Base-by-base conservation (phyloP, 2,329 filamentous ascomycete species). In the Mycogone perniciosa region DNA sequence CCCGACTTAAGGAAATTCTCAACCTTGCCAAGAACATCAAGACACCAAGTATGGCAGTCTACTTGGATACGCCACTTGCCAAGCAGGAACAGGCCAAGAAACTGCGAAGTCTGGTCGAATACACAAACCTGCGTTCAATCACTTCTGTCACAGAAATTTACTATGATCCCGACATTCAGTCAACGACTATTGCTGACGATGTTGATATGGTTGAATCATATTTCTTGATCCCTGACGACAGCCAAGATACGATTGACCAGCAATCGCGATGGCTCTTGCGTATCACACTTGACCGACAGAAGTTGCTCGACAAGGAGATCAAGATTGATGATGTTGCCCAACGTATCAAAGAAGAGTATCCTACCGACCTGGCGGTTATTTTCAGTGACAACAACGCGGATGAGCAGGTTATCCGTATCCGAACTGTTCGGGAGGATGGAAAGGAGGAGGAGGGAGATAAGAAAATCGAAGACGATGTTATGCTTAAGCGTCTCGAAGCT, bases 371-470 rank as follows among this genome's bases (percentile, higher is more conserved):
- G 60, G 89, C 89, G 10, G 85, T 99, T 58, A 91, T 99, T 54
- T 96, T 95, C 76, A 96, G 90, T 70, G 93, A 99, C 69, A 93
- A 96, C 76, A 99, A 99, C 68, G 91, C 92, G 7, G 91, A 96
- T 57, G 85, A 95, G 66, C 90, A 95, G 67, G 86, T 97, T 42
- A 89, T 99, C 60, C 93, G 93, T 67, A 86, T 96, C 57, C 88
- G 93, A 57, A 86, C 91, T 61, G 82, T 95, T 55, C 74, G 76
- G 55, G 79, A 81, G 44, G 85, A 86, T 44, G 82, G 85, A 42
- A 86, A 89, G 64, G 86, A 86, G 35, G 88, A 92, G 7, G 84
- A 86, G 35, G 69, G 70, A 8, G 73, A 75, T 27, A 74, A 74
- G 55, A 68, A 70, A 31, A 81, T 88, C 51, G 88, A 95, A 62